Evolutionary conservation across 2,329 filamentous ascomycete species (phyloP).

Genomic region (Fusarium sp.): DNA sequence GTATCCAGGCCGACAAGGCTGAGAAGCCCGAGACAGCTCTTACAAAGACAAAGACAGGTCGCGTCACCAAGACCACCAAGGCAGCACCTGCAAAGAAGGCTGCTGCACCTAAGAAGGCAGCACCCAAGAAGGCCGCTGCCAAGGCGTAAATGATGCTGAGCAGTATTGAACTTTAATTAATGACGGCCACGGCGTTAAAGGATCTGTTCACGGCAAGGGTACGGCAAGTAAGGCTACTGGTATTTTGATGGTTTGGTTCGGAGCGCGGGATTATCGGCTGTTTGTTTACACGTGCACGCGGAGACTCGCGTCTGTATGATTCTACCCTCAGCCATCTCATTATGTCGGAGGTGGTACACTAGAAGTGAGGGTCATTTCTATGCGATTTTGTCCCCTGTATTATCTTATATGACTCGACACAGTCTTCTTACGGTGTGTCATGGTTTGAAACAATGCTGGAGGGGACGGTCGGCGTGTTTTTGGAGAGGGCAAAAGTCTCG

Average conservation of each 20-base stretch:
- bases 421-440: conserved; percentile 29
- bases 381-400: conserved; percentile 39
- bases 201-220: conserved; percentile 42
- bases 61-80: conserved; percentile 76
- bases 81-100: conserved; percentile 45
- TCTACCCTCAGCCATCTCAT: conserved; percentile 33
- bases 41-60: conserved; percentile 86
- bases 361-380: conserved; percentile 30
- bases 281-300: conserved; percentile 38
- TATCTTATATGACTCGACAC: conserved; percentile 35
- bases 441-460: conserved; percentile 27
- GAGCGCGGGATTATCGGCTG: conserved; percentile 37
- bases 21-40: conserved; percentile 74
- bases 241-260: conserved; percentile 39
- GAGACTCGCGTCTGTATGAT: conserved; percentile 31
- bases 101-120: conserved; percentile 51
- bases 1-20: conserved; percentile 46
- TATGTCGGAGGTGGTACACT: conserved; percentile 26
- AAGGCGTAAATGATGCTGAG: conserved; percentile 49
- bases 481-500: conserved; percentile 19
- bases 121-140: conserved; percentile 58
- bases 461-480: conserved; percentile 27
- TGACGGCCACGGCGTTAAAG: conserved; percentile 51
- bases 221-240: conserved; percentile 41
- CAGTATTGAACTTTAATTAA: conserved; percentile 47